These are phyloP conservation scores for Aspergillus brasiliensis DNA, from an alignment of 2,329 filamentous ascomycete species.

Conservation along the genomic window DNA sequence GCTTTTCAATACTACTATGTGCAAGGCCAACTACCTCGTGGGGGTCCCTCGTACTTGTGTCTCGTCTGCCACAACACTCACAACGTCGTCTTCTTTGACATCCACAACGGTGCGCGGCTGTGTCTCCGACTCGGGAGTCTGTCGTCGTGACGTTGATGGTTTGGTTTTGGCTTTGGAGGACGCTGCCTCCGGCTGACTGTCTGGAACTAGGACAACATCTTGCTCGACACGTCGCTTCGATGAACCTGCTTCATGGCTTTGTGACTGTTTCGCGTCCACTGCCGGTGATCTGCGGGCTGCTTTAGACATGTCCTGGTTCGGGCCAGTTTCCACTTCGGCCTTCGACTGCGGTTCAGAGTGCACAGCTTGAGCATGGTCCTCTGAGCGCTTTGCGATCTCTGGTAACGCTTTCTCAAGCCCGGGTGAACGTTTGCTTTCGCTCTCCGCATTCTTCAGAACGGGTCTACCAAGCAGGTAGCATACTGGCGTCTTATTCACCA, in stretches of 20 bases:
- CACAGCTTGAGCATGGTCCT: not conserved
- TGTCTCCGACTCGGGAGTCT: not conserved
- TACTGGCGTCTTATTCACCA: slow-evolving; percentile 34
- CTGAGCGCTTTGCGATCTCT: not conserved
- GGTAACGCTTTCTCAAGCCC: not conserved
- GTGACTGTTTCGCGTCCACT: not conserved
- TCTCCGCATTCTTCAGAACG: not conserved
- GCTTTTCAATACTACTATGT: slow-evolving; percentile 4
- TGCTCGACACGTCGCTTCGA: not conserved
- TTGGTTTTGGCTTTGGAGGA: not conserved
- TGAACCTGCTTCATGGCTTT: not conserved
- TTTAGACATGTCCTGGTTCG: not conserved
- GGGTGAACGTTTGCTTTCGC: not conserved
- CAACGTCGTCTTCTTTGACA: not conserved
- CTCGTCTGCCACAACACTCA: slow-evolving; percentile 12
- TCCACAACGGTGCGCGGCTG: not conserved
- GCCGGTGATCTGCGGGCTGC: not conserved
- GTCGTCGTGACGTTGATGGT: not conserved
- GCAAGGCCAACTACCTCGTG: slow-evolving; percentile 10
- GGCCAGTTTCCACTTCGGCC: not conserved
- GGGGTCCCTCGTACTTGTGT: slow-evolving; percentile 33
- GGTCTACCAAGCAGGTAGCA: slow-evolving; percentile 35
- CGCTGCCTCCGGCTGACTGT: slow-evolving; percentile 30
- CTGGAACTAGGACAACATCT: slow-evolving; percentile 31
- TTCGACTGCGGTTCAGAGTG: not conserved